Evolutionary conservation across 176 grass and related monocot species (phyloP).

Genomic region (Tuctoria greenei): DNA sequence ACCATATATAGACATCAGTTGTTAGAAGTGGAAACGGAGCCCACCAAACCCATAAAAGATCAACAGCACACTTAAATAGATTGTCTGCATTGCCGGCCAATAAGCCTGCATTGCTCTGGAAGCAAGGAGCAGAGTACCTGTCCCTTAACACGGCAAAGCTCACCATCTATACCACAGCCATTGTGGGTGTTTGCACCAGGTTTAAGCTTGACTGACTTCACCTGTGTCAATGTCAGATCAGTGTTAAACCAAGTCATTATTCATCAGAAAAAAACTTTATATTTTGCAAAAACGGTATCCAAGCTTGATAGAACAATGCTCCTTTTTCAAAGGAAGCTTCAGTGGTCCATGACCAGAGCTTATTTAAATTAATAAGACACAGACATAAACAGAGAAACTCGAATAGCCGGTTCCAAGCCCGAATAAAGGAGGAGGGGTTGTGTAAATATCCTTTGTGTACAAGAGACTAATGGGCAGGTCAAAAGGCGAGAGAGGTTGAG

Average conservation of each 20-base stretch:
- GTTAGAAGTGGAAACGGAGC: constrained; percentile 50
- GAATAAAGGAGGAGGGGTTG: too few species aligned
- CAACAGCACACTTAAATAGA: constrained; percentile 44
- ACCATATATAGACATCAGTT: constrained; percentile 51
- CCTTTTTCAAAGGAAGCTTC: constrained; percentile 1
- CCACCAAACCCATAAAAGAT: constrained; percentile 17
- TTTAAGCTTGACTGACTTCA: constrained; percentile 87
- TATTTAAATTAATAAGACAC: neutral
- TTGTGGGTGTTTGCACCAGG: constrained; percentile 74
- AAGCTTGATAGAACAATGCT: neutral
- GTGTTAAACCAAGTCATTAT: constrained; percentile 1
- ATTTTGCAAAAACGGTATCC: neutral
- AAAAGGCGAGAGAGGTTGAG: too few species aligned
- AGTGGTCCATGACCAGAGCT: constrained; percentile 25
- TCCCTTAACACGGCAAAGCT: constrained; percentile 73
- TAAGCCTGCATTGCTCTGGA: constrained; percentile 86
- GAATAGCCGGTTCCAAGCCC: too few species aligned
- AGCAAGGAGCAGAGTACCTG: constrained; percentile 77
- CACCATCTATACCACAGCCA: constrained; percentile 92
- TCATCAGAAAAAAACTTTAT: neutral
- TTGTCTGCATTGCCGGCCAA: constrained; percentile 62
- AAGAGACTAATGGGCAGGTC: too few species aligned
- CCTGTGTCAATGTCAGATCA: constrained; percentile 48
- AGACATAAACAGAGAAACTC: neutral
- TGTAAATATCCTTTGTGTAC: too few species aligned